Base-by-base conservation (phyloP, 768 basidiomycete species). In the Mycena capillaripes region DNA sequence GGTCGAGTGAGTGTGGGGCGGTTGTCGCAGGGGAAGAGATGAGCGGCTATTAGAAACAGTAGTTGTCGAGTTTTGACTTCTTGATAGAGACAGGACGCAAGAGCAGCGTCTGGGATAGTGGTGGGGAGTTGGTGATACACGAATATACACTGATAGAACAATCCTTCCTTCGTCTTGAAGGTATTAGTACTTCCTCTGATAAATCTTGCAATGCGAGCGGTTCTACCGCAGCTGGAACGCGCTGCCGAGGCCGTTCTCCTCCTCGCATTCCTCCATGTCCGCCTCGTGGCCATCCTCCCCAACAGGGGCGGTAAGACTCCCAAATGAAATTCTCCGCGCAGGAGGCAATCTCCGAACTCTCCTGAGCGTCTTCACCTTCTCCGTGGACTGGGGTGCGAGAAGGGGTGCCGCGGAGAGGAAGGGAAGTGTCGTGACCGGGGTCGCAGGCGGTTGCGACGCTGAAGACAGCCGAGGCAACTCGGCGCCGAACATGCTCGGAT, bases 311-410 rank as follows among this genome's bases (percentile, higher is more conserved):
- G 79, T 81, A 38, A 89, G 73, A 52, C 85, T 90, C 19, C 91
- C 89, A 76, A 95, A 95, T 2, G 91, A 92, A 55, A 94, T 94
- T 66, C 90, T 83, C 74, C 89, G 84, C 38, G 85, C 90, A 30
- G 86, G 85, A 3, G 82, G 85, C 55, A 84, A 79, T 56, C 83
- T 84, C 71, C 86, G 86, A 4, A 89, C 86, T 42, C 91, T 83
- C 46, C 91, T 82, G 42, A 91, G 81, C 0, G 88, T 88, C 80
- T 83, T 84, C 27, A 79, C 74, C 65, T 84, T 83, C 62, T 81
- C 78, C 6, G 79, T 75, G 16, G 79, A 52, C 32, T 72, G 66
- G 30, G 73, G 30, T 32, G 56, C 61, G 53, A 75, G 30, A 19
- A 69, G 52, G 12, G 78, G 77, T 16, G 78, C 74, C 2, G 73